phyloP scores from a whole-genome alignment of 108 stramenopile genomes.

The Skeletonema tropicum region DNA sequence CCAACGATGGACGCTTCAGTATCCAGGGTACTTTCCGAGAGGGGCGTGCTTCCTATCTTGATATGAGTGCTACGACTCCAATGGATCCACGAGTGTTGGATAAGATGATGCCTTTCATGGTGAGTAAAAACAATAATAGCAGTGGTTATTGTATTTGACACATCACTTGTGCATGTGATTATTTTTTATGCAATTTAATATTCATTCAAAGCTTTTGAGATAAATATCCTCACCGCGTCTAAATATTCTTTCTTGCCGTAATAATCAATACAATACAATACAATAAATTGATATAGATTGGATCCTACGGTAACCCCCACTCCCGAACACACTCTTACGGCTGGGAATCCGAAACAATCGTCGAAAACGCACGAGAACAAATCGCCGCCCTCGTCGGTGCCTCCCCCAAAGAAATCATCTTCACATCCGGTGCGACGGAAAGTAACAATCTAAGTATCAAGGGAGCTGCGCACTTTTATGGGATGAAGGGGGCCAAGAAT shows the following conservation, averaged over 20 bases:
- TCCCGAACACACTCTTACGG: conserved; percentile 97
- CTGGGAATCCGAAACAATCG: conserved; percentile 95
- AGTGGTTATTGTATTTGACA: background rate
- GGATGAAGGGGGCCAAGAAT: conserved; percentile 57
- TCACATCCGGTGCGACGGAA: conserved; percentile 99
- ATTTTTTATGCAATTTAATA: background rate
- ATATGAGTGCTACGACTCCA: conserved; percentile 85
- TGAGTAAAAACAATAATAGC: conserved; percentile 26
- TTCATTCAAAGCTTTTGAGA: background rate
- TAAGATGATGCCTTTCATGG: conserved; percentile 96
- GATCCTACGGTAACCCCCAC: conserved; percentile 68
- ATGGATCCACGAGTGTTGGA: conserved; percentile 99
- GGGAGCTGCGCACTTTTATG: conserved; percentile 96
- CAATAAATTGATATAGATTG: no score
- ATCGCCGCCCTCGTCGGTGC: conserved; percentile 93
- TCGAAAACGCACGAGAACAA: conserved; percentile 89
- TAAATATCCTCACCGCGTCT: background rate
- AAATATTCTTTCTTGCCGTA: background rate
- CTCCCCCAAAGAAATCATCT: conserved; percentile 94
- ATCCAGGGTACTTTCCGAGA: conserved; percentile 76
- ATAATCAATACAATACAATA: background rate
- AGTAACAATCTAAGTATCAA: conserved; percentile 98
- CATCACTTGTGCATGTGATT: conserved; percentile 2
- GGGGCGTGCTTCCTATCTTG: conserved; percentile 87
- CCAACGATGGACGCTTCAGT: conserved; percentile 35